Percentiles rank a stretch among this genome's conserved stretches.
These are phyloP conservation scores for Botrytis porri DNA, from an alignment of 2,329 filamentous ascomycete genomes.

Conservation along the genomic window DNA sequence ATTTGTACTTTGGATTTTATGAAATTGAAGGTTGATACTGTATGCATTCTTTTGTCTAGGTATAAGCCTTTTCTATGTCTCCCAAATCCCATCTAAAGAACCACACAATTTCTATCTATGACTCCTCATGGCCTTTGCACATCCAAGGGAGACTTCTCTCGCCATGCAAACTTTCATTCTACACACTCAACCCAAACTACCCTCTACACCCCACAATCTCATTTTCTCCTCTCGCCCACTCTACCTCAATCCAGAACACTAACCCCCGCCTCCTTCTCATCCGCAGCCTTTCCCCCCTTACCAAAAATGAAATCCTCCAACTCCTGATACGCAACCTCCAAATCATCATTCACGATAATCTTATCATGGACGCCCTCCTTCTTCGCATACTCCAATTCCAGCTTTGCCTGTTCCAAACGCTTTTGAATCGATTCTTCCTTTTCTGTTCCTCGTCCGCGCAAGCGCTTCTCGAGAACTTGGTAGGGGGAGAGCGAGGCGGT, in stretches of 20 bases:
- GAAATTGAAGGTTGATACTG: background rate
- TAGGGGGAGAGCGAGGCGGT: conserved; percentile 37
- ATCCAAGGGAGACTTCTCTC: background rate
- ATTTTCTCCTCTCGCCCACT: background rate
- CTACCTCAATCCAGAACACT: background rate
- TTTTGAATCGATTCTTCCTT: conserved; percentile 68
- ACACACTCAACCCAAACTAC: background rate
- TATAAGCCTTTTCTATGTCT: background rate
- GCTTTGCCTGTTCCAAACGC: conserved; percentile 66
- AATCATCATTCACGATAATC: conserved; percentile 63
- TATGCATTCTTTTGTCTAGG: conserved; percentile 3
- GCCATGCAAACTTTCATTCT: background rate
- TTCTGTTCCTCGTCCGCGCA: conserved; percentile 76
- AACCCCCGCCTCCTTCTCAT: background rate
- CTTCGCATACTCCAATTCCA: conserved; percentile 71
- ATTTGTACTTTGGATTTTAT: background rate
- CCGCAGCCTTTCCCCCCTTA: conserved; percentile 22
- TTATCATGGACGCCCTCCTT: conserved; percentile 64
- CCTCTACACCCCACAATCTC: background rate
- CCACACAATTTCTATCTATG: background rate
- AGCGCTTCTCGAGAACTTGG: conserved; percentile 68
- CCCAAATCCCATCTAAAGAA: background rate
- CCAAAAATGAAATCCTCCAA: conserved; percentile 50
- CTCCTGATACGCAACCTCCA: conserved; percentile 55
- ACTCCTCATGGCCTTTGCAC: background rate